Base-by-base conservation (phyloP, 2,329 filamentous ascomycete genomes). In the Cytospora piceae region DNA sequence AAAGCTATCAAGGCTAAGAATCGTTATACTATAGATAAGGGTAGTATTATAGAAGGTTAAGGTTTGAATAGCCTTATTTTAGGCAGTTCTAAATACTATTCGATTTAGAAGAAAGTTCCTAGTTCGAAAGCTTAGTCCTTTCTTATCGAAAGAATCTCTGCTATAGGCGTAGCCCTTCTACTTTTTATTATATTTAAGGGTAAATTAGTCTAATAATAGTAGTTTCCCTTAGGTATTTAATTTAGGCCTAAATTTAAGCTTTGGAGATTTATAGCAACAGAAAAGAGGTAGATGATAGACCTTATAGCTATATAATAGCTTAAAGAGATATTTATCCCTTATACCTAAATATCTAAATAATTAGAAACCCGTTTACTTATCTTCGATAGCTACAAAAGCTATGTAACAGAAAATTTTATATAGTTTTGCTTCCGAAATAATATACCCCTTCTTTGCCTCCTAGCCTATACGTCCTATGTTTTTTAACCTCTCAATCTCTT, bases 391-490 rank as follows among this genome's bases (percentile, higher is more conserved):
- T 32, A 58, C n/a, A n/a, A 5, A 7, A 58, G 56, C 27, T 20
- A 58, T 58, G 46, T 17, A 46, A 58, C 22, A 39, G 11, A 29
- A 1, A 9, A 49, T 15, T 49, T 58, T 46, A 58, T 58, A n/a
- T 58, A 12, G 37, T 4, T 29, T 20, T 58, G 15, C 56, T 58
- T 4, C 29, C 8, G 31, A 20, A 46, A 46, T 15, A 58, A 58
- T n/a, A 58, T 75, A 73, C 42, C 73, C 71, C 60, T 74, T 73
- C 14, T 68, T 72, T 37, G 59, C 69, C 61, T 68, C 5, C 32
- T 29, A 37, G 31, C 32, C 22, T 22, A 57, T 39, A 39, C 7
- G 3, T 57, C 32, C 3, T 22, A 39, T 14, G 9, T 57, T 17
- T 9, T 57, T 57, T n/a, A 57, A 39, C 54, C 54, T 39, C 20